Base-by-base conservation (phyloP, 2,329 filamentous ascomycete genomes). In the Chrysoporthe puriensis region DNA sequence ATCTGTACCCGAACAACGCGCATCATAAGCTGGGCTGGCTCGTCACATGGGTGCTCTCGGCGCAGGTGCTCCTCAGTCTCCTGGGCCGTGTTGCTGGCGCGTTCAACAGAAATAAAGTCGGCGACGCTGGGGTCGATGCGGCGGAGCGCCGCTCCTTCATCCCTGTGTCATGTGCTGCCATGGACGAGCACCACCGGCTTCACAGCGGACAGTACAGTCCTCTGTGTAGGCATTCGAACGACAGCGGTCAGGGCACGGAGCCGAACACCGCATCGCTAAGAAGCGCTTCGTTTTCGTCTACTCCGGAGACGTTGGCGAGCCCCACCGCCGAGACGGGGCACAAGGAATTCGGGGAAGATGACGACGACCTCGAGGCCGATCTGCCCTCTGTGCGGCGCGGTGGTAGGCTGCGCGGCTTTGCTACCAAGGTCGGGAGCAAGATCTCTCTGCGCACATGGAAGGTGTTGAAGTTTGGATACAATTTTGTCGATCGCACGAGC, bases 21-120 rank as follows among this genome's bases (percentile, higher is more conserved):
- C 94, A 97, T 77, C 90, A 94, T 81, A 94, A 92, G 77, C 85
- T 95, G 56, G 94, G 94, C 65, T 98, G 95, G 95, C 83, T 92
- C 54, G 85, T 91, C 42, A 95, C 91, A 3, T 91, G 88, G 83
- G 82, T 94, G 4, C 84, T 91, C 13, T 84, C 84, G 63, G 88
- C 85, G 0, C 95, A 97, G 80, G 84, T 91, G 18, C 73, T 91
- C 50, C 81, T 97, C 76, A 87, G 88, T 61, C 76, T 93, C 65
- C 79, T 93, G 59, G 88, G 89, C 63, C 80, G 84, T 54, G 86
- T 91, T 69, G 83, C 85, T 4, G 83, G 84, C 18, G 78, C 78
- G 34, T 76, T 84, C 66, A 79, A 70, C 48, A 68, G 60, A 36
- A 40, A 6, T 14, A 50, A 64, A 13, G 34, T 59, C 34, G 13